A percentile compares a stretch with the other conserved stretches of the same genome.
Evolutionary conservation across 2,329 filamentous ascomycete species (phyloP).

Genomic region (Thelonectria blattea): DNA sequence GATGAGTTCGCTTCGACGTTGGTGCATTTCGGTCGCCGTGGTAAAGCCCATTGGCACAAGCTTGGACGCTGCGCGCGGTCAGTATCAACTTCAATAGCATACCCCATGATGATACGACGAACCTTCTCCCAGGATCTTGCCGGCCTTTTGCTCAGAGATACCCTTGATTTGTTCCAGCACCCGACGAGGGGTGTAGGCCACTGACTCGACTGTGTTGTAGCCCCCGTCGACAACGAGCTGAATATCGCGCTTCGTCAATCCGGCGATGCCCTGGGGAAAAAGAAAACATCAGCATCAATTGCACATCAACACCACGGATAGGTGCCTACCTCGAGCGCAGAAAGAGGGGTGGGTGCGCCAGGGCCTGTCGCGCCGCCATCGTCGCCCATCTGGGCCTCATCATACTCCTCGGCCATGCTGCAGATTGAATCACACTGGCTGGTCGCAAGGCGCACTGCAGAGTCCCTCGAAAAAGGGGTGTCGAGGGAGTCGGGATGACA

Average conservation of each 20-base stretch:
- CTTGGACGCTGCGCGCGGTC: slow-evolving; percentile 74
- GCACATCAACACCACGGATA: not conserved
- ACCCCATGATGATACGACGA: slow-evolving; percentile 25
- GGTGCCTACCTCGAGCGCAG: slow-evolving; percentile 77
- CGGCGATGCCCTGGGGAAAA: slow-evolving; percentile 74
- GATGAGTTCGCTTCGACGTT: slow-evolving; percentile 93
- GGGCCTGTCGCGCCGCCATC: slow-evolving; percentile 79
- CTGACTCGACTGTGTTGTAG: slow-evolving; percentile 92
- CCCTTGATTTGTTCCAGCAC: slow-evolving; percentile 94
- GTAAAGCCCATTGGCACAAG: slow-evolving; percentile 99
- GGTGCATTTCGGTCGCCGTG: slow-evolving; percentile 98
- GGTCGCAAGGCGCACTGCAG: not conserved
- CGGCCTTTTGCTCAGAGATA: slow-evolving; percentile 95
- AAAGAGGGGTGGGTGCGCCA: slow-evolving; percentile 90
- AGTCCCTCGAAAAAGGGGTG: not conserved
- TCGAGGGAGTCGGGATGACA: slow-evolving; percentile 3
- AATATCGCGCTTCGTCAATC: slow-evolving; percentile 93
- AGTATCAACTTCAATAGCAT: slow-evolving; percentile 5
- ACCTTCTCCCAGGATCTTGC: slow-evolving; percentile 91
- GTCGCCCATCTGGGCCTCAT: slow-evolving; percentile 70
- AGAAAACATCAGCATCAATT: slow-evolving; percentile 19
- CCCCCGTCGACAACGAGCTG: slow-evolving; percentile 91
- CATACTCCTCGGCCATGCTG: slow-evolving; percentile 62
- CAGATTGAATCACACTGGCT: not conserved
- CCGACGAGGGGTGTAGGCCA: slow-evolving; percentile 88